These are phyloP conservation scores for Clarkia xantiana DNA, from an alignment of 345 rosid species.

Conservation along the genomic window DNA sequence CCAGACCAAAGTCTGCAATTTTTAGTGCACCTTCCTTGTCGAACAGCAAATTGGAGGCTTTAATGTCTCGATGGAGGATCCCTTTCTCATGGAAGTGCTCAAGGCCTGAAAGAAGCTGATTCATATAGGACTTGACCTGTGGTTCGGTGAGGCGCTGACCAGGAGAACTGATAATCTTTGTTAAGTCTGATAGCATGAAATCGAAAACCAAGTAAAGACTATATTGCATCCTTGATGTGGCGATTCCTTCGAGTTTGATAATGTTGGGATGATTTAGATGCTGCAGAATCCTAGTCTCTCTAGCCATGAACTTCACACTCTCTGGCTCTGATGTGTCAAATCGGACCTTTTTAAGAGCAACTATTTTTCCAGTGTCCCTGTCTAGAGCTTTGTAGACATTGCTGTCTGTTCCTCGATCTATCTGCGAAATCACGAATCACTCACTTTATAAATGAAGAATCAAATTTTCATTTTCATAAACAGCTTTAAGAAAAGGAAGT, in stretches of 20 bases:
- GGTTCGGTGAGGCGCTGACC: slow-evolving; percentile 56
- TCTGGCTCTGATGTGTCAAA: slow-evolving; percentile 75
- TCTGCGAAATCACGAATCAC: slow-evolving; percentile 19
- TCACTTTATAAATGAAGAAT: background rate
- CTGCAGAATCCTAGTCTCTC: slow-evolving; percentile 63
- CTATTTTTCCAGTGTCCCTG: slow-evolving; percentile 50
- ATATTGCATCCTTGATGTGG: slow-evolving; percentile 83
- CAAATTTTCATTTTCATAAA: too few species aligned
- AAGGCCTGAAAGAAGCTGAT: slow-evolving; percentile 66
- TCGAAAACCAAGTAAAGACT: slow-evolving; percentile 79
- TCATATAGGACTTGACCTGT: slow-evolving; percentile 77
- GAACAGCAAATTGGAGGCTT: slow-evolving; percentile 62
- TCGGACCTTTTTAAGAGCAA: slow-evolving; percentile 79
- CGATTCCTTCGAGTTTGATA: slow-evolving; percentile 72
- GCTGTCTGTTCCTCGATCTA: slow-evolving; percentile 90
- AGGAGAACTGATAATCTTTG: slow-evolving; percentile 48
- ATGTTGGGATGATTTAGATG: slow-evolving; percentile 70
- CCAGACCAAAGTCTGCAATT: slow-evolving; percentile 80
- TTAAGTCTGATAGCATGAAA: slow-evolving; percentile 55
- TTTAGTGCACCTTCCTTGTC: slow-evolving; percentile 54
- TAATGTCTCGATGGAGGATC: slow-evolving; percentile 72
- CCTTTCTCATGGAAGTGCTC: slow-evolving; percentile 77
- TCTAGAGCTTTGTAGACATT: slow-evolving; percentile 84
- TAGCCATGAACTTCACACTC: slow-evolving; percentile 86
- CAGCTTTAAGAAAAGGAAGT: background rate